A percentile compares a stretch with the other conserved stretches of the same genome.
phyloP scores from a whole-genome alignment of 768 basidiomycete species.

The Mycena floridula region DNA sequence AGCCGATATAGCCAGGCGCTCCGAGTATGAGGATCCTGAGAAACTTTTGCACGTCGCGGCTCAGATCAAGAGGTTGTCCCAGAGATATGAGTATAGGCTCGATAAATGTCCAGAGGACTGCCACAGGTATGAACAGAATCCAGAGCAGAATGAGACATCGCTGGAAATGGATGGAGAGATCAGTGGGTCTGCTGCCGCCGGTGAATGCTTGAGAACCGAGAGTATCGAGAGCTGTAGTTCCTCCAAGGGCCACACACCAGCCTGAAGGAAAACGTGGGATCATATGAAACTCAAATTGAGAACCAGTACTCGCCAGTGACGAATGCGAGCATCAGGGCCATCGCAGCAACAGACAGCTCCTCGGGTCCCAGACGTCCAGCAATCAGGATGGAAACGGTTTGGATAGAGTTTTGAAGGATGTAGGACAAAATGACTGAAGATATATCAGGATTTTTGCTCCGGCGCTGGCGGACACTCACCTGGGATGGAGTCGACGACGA shows the following conservation, averaged over 20 bases:
- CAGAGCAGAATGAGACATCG: conserved; percentile 62
- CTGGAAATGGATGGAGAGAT: conserved; percentile 67
- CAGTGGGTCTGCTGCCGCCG: conserved; percentile 49
- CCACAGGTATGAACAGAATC: conserved; percentile 58
- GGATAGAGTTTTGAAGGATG: conserved; percentile 68
- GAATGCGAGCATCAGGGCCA: conserved; percentile 71
- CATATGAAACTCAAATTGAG: conserved; percentile 23
- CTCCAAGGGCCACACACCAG: conserved; percentile 73
- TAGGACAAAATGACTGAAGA: conserved; percentile 60
- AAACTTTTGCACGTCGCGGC: conserved; percentile 56
- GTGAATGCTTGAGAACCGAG: conserved; percentile 76
- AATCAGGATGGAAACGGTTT: conserved; percentile 58
- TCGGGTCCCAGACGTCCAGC: conserved; percentile 63
- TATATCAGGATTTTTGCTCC: background rate
- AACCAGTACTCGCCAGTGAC: conserved; percentile 61
- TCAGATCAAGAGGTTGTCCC: conserved; percentile 54
- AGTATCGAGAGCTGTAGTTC: conserved; percentile 75
- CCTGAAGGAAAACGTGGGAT: conserved; percentile 53
- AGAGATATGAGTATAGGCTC: conserved; percentile 56
- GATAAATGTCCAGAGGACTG: conserved; percentile 56
- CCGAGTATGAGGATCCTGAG: conserved; percentile 59
- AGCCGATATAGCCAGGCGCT: conserved; percentile 69
- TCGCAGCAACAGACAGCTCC: conserved; percentile 66
- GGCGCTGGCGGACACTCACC: conserved; percentile 27
- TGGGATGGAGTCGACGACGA: conserved; percentile 53